Conservation (phyloP, 495 filamentous ascomycete species). For the Melanomma pulvis-pyrius region DNA sequence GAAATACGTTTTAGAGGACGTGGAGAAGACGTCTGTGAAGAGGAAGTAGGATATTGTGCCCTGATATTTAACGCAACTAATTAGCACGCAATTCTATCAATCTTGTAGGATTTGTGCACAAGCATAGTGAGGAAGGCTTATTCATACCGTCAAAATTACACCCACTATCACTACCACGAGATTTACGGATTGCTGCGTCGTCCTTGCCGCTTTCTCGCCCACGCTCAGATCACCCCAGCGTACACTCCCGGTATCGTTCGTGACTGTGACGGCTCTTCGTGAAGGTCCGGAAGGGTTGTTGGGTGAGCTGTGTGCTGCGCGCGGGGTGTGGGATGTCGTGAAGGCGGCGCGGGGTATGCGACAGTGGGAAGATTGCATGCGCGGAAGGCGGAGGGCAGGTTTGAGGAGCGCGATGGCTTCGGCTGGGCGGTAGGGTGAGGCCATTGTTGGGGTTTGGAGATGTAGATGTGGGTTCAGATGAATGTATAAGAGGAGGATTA, state of each 20-base stretch:
- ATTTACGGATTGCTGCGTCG: conserved; percentile 90
- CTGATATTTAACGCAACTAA: conserved; percentile 49
- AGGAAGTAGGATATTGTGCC: conserved; percentile 75
- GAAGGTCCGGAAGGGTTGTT: conserved; percentile 4
- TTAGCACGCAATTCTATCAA: no score
- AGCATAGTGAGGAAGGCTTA: conserved; percentile 10
- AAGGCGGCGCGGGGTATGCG: conserved; percentile 3
- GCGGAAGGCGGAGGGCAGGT: neutral
- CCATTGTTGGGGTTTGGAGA: conserved; percentile 1
- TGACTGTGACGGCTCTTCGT: conserved; percentile 62
- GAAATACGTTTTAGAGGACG: conserved; percentile 80
- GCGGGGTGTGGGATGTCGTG: conserved; percentile 34
- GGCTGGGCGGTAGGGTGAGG: conserved; percentile 5
- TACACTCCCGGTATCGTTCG: conserved; percentile 79
- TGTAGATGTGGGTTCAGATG: neutral
- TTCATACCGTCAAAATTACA: conserved; percentile 71
- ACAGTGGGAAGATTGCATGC: neutral
- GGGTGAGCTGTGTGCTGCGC: conserved; percentile 58
- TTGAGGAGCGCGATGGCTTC: conserved; percentile 28
- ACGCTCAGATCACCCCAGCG: conserved; percentile 75
- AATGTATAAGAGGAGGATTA: neutral
- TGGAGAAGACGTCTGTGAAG: conserved; percentile 83
- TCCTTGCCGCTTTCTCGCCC: conserved; percentile 78
- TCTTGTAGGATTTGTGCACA: no score
- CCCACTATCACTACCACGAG: conserved; percentile 76